These are phyloP conservation scores for Acanthamoeba healyi DNA, from an alignment of 208 protist genomes.

Conservation along the genomic window DNA sequence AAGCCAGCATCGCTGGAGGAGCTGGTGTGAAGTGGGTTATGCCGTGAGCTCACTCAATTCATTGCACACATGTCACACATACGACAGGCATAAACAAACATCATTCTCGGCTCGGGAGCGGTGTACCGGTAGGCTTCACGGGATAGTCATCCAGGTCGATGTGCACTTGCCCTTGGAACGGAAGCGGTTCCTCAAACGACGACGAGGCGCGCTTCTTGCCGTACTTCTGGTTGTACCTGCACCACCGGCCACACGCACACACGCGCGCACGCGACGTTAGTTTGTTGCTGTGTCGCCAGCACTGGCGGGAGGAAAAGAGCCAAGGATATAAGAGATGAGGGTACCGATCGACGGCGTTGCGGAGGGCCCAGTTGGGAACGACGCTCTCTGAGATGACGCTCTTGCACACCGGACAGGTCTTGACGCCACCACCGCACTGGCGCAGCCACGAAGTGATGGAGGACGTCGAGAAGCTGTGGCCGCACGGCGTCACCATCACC, in stretches of 20 bases:
- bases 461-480: neutral
- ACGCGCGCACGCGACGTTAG: too few species aligned
- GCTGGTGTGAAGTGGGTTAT: neutral
- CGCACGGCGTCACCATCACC: neutral
- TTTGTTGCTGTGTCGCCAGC: neutral
- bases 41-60: neutral
- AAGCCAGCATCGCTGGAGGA: neutral
- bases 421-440: neutral
- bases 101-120: neutral
- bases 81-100: neutral
- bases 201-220: neutral
- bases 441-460: neutral
- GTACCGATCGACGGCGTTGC: slow-evolving; percentile 26
- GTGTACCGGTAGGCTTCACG: neutral
- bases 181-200: neutral
- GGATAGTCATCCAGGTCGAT: neutral
- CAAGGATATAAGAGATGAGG: neutral
- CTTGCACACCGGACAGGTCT: slow-evolving; percentile 14
- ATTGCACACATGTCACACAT: neutral
- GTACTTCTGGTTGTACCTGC: slow-evolving; percentile 6
- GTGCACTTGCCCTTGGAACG: neutral
- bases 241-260: neutral
- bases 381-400: neutral
- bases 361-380: slow-evolving; percentile 17
- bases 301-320: neutral